A percentile compares a stretch with the other conserved stretches of the same genome.
Evolutionary conservation across 306 rosid genomes (phyloP).

Genomic region (Gleditsia sinensis): DNA sequence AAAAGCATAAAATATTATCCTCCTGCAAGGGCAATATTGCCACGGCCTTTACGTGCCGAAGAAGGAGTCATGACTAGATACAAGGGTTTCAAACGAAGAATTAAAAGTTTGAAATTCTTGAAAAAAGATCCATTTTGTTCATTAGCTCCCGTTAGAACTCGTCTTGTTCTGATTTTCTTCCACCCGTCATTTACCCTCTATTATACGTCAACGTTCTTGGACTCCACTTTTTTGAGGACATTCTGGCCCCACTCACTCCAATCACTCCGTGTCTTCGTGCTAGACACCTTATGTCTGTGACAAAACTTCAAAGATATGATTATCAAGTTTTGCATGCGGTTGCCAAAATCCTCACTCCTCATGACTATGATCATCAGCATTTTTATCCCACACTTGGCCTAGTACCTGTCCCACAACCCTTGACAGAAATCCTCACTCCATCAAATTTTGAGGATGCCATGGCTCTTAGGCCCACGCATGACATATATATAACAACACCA

Average conservation of each 20-base stretch:
- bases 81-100: not conserved
- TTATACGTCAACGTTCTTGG: not conserved
- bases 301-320: not conserved
- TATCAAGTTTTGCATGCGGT: not conserved
- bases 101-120: not conserved
- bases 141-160: not conserved
- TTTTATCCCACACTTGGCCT: too few species aligned
- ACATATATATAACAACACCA: too few species aligned
- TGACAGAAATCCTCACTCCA: not conserved
- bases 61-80: not conserved
- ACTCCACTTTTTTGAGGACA: not conserved
- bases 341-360: not conserved
- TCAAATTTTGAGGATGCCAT: not conserved
- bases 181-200: not conserved
- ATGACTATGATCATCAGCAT: not conserved
- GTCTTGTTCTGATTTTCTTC: not conserved
- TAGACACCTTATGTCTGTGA: not conserved
- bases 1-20: too few species aligned
- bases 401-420: too few species aligned
- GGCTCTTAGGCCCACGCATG: too few species aligned
- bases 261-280: not conserved
- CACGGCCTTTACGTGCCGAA: not conserved
- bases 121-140: slow-evolving; percentile 23
- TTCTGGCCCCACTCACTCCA: slow-evolving; percentile 16
- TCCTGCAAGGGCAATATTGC: too few species aligned